Evolutionary conservation across 2,329 filamentous ascomycete genomes (phyloP), one percentile per base, ranked within the genome.

Genomic region (Fusarium subglutinans): DNA sequence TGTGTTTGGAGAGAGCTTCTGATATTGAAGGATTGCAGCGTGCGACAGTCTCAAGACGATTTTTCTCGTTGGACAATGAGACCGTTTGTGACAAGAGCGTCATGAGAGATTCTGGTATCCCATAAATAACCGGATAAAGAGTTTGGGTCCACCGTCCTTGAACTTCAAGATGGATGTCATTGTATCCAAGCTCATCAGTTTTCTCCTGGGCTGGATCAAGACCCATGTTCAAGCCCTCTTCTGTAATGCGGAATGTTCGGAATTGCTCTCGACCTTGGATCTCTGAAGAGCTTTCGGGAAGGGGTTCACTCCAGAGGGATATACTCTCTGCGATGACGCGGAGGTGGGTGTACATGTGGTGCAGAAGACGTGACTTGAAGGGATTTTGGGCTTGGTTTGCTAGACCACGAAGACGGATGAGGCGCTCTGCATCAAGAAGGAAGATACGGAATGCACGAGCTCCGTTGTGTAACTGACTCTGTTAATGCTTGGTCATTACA

Each of bases 321-420:
- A 80, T 78, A 43, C 84, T 86, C 71, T 87, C 85, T n/a, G 84
- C 79, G 24, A 87, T 82, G 0, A 87, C 81, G 0, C 86, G 82
- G 11, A 85, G 78, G 56, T 84, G 85, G 0, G 82, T 83, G 66
- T 87, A 87, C 76, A 85, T 85, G 64, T 87, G 85, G 65, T 87
- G 86, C 0, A 87, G 74, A 1, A 87, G 72, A 5, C 85, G 82
- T 2, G 82, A 77, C 26, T 85, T 83, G 22, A 83, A 81, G 4
- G 84, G 84, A 44, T 84, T 85, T 13, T 74, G 51, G 2, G 35
- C 24, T 41, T 55, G 77, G 8, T 80, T 80, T 11, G 79, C 77
- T 2, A 86, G 66, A 0, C 85, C 84, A 3, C 76, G 70, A 7
- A 78, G 56, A 9, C 77, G 81, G 10, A 86, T 85, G 18, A 86